Conservation (phyloP, 129 eudicot species). For the Rutidosis leptorrhynchoides region DNA sequence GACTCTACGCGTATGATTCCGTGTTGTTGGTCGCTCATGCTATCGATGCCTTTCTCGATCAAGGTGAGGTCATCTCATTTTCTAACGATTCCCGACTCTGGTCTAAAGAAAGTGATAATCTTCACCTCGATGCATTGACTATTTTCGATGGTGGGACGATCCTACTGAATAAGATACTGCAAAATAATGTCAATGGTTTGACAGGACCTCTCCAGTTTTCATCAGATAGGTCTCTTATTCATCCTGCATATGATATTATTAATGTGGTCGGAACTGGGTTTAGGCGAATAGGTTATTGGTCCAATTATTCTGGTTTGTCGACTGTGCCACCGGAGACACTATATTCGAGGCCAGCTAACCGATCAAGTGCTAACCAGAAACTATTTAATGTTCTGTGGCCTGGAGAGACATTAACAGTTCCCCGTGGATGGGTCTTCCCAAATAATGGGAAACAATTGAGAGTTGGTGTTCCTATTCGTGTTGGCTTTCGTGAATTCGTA, state of each 20-base stretch:
- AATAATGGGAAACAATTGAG: constrained; percentile 33
- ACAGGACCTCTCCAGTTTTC: constrained; percentile 26
- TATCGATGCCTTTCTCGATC: constrained; percentile 19
- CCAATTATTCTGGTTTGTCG: constrained; percentile 29
- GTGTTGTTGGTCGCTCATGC: not conserved
- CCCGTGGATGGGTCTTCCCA: constrained; percentile 38
- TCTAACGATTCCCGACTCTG: constrained; percentile 17
- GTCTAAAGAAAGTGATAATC: constrained; percentile 12
- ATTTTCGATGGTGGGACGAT: constrained; percentile 24
- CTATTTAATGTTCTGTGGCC: constrained; percentile 32
- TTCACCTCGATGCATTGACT: constrained; percentile 8
- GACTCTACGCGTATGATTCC: too few relatives aligned
- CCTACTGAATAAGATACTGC: constrained; percentile 13
- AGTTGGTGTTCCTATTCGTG: constrained; percentile 29
- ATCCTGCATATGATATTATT: constrained; percentile 31
- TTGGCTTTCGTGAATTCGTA: constrained; percentile 25
- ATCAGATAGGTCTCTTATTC: constrained; percentile 22
- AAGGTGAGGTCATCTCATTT: constrained; percentile 32
- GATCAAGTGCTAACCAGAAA: constrained; percentile 4
- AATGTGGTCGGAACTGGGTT: constrained; percentile 31
- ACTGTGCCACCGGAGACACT: constrained; percentile 26
- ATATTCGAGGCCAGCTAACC: constrained; percentile 12
- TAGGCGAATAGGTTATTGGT: constrained; percentile 36
- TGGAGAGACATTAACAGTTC: constrained; percentile 13
- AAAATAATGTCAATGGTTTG: constrained; percentile 29